These are phyloP conservation scores for Cladosporium sphaerospermum DNA, from an alignment of 2,329 filamentous ascomycete genomes.

Conservation along the genomic window DNA sequence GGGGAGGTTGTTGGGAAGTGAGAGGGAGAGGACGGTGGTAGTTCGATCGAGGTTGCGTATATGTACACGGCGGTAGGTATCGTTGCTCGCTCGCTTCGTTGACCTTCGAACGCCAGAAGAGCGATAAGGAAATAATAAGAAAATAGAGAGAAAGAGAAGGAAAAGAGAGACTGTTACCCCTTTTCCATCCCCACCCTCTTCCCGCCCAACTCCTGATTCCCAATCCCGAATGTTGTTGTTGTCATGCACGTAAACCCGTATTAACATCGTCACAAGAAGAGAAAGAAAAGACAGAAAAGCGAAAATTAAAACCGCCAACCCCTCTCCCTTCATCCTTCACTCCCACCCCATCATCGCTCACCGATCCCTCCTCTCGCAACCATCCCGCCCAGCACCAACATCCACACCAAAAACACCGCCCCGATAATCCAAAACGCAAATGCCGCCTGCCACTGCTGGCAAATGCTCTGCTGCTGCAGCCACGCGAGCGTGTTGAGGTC, in stretches of 20 bases:
- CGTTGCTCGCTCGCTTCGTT: too few species aligned
- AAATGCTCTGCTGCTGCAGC: constrained; percentile 58
- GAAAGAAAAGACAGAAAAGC: not conserved
- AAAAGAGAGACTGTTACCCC: not conserved
- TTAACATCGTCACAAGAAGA: not conserved
- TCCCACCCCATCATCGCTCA: constrained; percentile 10
- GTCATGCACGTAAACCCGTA: constrained; percentile 2
- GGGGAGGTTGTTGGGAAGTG: not conserved
- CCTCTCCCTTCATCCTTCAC: not conserved
- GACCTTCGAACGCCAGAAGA: too few species aligned
- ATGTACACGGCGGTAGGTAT: too few species aligned
- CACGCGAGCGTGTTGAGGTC: constrained; percentile 53
- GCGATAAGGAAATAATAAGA: not conserved
- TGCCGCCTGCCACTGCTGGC: constrained; percentile 57
- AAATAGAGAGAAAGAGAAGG: not conserved
- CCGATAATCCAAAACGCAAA: constrained; percentile 61
- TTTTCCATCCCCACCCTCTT: not conserved
- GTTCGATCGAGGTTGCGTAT: too few species aligned
- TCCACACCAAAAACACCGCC: constrained; percentile 58
- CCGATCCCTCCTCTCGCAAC: constrained; percentile 26
- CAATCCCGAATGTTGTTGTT: not conserved
- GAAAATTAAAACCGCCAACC: too few species aligned
- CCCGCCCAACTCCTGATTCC: not conserved
- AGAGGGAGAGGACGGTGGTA: too few species aligned
- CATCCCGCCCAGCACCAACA: constrained; percentile 52